Percentiles rank a stretch among this genome's conserved stretches.
These are phyloP conservation scores for Apiotrichum montevideense DNA, from an alignment of 1,284 basidiomycete species.

Conservation along the genomic window DNA sequence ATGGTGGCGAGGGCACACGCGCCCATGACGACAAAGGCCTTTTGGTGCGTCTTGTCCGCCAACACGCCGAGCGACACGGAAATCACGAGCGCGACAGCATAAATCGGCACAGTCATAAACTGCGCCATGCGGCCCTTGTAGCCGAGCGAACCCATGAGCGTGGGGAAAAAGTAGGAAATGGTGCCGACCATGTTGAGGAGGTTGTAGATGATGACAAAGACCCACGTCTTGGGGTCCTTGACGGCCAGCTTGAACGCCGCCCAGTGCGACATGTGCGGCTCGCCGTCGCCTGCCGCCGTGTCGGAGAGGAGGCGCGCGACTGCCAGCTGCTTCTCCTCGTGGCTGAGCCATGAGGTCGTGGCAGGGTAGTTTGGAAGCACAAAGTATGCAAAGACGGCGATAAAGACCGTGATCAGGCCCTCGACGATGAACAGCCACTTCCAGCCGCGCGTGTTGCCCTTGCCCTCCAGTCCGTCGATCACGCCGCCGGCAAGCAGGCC, in stretches of 20 bases:
- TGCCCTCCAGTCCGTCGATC: conserved; percentile 32
- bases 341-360: conserved; percentile 38
- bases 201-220: conserved; percentile 32
- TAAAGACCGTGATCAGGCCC: conserved; percentile 35
- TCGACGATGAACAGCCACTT: conserved; percentile 45
- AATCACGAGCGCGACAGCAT: conserved; percentile 43
- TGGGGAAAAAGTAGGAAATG: conserved; percentile 48
- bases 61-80: conserved; percentile 36
- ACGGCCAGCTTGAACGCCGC: conserved; percentile 23
- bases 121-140: conserved; percentile 39
- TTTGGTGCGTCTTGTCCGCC: conserved; percentile 42
- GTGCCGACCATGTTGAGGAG: conserved; percentile 39
- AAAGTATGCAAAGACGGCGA: conserved; percentile 38
- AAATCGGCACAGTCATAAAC: conserved; percentile 49
- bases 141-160: conserved; percentile 38
- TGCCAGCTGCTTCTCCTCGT: conserved; percentile 28
- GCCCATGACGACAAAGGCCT: conserved; percentile 38
- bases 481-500: conserved; percentile 41
- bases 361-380: conserved; percentile 43
- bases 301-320: conserved; percentile 20
- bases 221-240: conserved; percentile 37
- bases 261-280: conserved; percentile 22
- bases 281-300: conserved; percentile 21
- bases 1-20: conserved; percentile 24
- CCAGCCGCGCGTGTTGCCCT: conserved; percentile 27